Evolutionary conservation across 2,329 filamentous ascomycete species (phyloP).

Genomic region (Fusarium bulbicola): DNA sequence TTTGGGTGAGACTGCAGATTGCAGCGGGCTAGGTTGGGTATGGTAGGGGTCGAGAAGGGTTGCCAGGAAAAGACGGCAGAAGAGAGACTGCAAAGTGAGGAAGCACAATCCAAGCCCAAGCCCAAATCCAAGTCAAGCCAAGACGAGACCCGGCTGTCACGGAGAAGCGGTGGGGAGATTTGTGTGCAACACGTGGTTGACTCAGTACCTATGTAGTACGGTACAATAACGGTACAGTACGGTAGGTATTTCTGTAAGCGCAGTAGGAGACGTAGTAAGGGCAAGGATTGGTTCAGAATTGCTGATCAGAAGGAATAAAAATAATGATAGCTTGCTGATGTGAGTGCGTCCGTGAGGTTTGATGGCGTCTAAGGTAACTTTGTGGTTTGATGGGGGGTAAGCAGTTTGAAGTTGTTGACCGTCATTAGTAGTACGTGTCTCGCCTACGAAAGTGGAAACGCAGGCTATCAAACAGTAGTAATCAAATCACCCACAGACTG

Average conservation of each 20-base stretch:
- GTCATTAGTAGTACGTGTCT: constrained; percentile 18
- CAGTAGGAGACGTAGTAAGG: not conserved
- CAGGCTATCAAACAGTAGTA: constrained; percentile 7
- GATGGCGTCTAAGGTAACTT: not conserved
- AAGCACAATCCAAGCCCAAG: constrained; percentile 7
- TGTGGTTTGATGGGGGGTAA: constrained; percentile 3
- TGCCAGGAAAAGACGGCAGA: not conserved
- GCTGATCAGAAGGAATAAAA: constrained; percentile 25
- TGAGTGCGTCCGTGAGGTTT: not conserved
- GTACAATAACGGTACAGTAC: not conserved
- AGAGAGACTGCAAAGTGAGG: constrained; percentile 7
- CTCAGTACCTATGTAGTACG: constrained; percentile 21
- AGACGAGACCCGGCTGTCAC: constrained; percentile 25
- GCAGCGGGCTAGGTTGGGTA: constrained; percentile 4
- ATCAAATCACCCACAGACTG: not conserved
- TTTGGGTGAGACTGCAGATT: constrained; percentile 17
- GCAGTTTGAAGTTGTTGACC: constrained; percentile 1
- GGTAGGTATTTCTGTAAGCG: constrained; percentile 8
- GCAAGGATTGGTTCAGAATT: constrained; percentile 27
- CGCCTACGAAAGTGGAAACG: not conserved
- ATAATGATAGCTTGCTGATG: constrained; percentile 23
- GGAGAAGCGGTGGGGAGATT: constrained; percentile 29
- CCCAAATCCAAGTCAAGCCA: constrained; percentile 12
- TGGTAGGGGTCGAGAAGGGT: constrained; percentile 7
- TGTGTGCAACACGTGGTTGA: constrained; percentile 38